phyloP scores from a whole-genome alignment of 2,329 filamentous ascomycete species.

The Penicillium sp. region DNA sequence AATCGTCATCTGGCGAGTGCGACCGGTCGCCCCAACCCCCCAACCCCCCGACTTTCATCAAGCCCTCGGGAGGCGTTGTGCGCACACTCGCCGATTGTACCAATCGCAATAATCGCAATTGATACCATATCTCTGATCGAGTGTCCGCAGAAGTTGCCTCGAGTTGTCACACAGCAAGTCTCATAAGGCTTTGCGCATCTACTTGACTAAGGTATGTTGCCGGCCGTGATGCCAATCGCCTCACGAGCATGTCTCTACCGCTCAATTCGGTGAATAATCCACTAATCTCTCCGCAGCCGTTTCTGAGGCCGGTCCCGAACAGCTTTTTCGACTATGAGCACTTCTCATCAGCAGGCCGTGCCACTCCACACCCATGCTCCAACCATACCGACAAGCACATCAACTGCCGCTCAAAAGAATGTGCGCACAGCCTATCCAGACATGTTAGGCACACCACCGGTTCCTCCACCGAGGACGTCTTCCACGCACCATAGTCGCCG shows the following conservation, averaged over 20 bases:
- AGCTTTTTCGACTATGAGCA: conserved; percentile 43
- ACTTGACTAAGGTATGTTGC: conserved; percentile 54
- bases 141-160: conserved; percentile 24
- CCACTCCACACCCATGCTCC: conserved; percentile 43
- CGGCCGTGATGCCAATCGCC: conserved; percentile 60
- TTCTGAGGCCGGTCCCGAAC: conserved; percentile 31
- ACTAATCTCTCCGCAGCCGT: conserved; percentile 31
- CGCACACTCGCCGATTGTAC: conserved; percentile 21
- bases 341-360: conserved; percentile 45
- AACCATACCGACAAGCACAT: conserved; percentile 36
- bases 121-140: conserved; percentile 15
- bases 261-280: conserved; percentile 39
- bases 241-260: conserved; percentile 49
- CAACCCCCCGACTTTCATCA: conserved; percentile 16
- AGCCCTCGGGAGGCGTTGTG: conserved; percentile 26
- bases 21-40: conserved; percentile 24
- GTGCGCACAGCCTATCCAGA: conserved; percentile 39
- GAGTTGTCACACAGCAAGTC: conserved; percentile 22
- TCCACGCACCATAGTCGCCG: conserved; percentile 59
- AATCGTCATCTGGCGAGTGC: conserved; percentile 24
- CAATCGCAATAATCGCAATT: conserved; percentile 30
- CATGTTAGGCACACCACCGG: conserved; percentile 59
- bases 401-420: conserved; percentile 30
- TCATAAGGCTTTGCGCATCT: conserved; percentile 21
- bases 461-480: conserved; percentile 76